Evolutionary conservation across 2,329 filamentous ascomycete genomes (phyloP).

Genomic region (Claviceps spartinae): DNA sequence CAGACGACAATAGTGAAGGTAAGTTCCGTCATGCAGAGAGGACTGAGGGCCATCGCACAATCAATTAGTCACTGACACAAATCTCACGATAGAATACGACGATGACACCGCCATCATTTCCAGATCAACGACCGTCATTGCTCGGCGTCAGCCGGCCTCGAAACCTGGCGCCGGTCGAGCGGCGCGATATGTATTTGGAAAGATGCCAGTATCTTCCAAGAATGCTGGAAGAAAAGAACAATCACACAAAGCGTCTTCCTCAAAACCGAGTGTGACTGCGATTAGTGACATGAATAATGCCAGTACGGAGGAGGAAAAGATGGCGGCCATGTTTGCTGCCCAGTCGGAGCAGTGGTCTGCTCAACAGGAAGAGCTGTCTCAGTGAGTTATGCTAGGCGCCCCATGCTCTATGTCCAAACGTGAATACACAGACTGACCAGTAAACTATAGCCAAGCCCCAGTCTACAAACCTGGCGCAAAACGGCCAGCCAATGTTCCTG

Average conservation of each 20-base stretch:
- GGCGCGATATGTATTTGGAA: slow-evolving; percentile 88
- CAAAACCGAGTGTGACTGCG: slow-evolving; percentile 43
- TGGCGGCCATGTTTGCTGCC: slow-evolving; percentile 81
- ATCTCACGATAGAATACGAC: slow-evolving; percentile 59
- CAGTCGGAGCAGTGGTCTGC: slow-evolving; percentile 87
- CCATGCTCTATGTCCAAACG: not conserved
- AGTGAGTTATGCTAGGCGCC: slow-evolving; percentile 33
- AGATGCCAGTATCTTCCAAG: slow-evolving; percentile 82
- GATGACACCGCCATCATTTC: slow-evolving; percentile 97
- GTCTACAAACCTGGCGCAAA: slow-evolving; percentile 50
- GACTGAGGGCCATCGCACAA: not conserved
- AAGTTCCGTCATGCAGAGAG: slow-evolving; percentile 21
- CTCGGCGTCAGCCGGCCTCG: slow-evolving; percentile 68
- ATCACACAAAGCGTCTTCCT: slow-evolving; percentile 40
- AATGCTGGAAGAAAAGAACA: slow-evolving; percentile 58
- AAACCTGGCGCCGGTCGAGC: slow-evolving; percentile 82
- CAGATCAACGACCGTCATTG: slow-evolving; percentile 85
- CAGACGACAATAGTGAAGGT: slow-evolving; percentile 86
- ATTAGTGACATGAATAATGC: slow-evolving; percentile 58
- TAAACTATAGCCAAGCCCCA: slow-evolving; percentile 40
- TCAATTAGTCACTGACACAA: slow-evolving; percentile 14
- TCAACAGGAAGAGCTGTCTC: slow-evolving; percentile 85
- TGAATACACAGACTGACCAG: slow-evolving; percentile 17
- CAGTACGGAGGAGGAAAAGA: slow-evolving; percentile 86
- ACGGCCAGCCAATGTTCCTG: slow-evolving; percentile 62